Base-by-base conservation (phyloP, 768 basidiomycete genomes). In the Boletus eberwhitei region DNA sequence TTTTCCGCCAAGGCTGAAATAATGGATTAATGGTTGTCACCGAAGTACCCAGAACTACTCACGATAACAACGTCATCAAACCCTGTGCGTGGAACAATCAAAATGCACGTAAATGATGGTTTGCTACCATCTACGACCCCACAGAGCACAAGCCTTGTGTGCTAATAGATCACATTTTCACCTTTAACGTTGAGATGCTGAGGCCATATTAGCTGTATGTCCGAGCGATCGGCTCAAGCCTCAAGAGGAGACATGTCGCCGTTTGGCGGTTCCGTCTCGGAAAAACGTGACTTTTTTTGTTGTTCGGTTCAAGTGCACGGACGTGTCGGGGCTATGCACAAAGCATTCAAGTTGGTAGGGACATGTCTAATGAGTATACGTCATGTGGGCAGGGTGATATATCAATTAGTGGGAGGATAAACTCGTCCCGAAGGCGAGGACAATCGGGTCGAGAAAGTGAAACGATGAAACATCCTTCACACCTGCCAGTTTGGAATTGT, bases 81-180 rank as follows among this genome's bases (percentile, higher is more conserved):
- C 55, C 64, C 61, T 66, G 49, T 29, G 41, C 50, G 60, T 64
- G 63, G 60, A 54, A 58, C 13, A 6, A 52, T 36, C 16, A n/a
- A 9, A 19, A 24, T 17, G 55, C 22, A 55, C 62, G 61, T 64
- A 64, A 64, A 39, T 11, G 26, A 4, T 13, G n/a, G 2, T 24
- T 35, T 17, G 19, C 16, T 26, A n/a, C 37, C 3, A 8, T 6
- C 24, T 26, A n/a, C n/a, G n/a, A n/a, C 24, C 24, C 13, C 43
- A 4, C 8, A 43, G 42, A 26, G 43, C 43, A 44, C 17, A 17
- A 5, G 43, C 12, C 41, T 16, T 24, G 14, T 11, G 12, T 47
- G 37, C 11, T 24, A 41, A 8, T 29, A 31, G 21, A 35, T 37
- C 52, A 44, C 35, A 38, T 34, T 24, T 37, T 36, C 51, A 29